Base-by-base conservation (phyloP, 2,329 filamentous ascomycete species). In the Pseudogymnoascus sp. region DNA sequence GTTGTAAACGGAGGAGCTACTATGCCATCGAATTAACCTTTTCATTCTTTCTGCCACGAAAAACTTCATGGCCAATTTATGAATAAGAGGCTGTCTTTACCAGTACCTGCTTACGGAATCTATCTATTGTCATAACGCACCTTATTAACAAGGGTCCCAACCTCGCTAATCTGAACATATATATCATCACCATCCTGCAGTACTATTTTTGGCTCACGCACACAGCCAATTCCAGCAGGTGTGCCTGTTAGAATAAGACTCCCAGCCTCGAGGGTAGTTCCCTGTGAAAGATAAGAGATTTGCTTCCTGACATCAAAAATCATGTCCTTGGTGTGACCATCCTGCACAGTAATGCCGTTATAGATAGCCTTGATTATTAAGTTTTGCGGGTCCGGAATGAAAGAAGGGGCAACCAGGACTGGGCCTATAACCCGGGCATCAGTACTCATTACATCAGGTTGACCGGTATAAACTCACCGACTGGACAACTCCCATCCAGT, bases 281-380 rank as follows among this genome's bases (percentile, higher is more conserved):
- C 77, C 0, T 69, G 66, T 0, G 71, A 74, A 0, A 78, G 62
- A 28, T 74, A 73, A 4, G 7, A 13, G 15, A 83, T 74, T 3
- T 78, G 74, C 65, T 77, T 73, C 1, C 75, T 76, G 8, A 81
- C 76, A 47, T 75, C 75, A 68, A 82, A 83, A 65, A 75, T 75
- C 67, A 78, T 66, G 71, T 83, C 79, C 69, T 77, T 76, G 4
- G 79, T 82, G 0, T 75, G 78, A 17, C 75, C 77, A 61, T 74
- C 76, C 72, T 84, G 82, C 68, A 79, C 69, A 28, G 75, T 73
- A 8, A 68, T 69, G 19, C 74, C 76, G 36, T 76, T 78, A 70
- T 74, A 77, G 36, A 71, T 75, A 6, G 74, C 50, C 60, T 28
- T 23, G 17, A 61, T 61, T 15, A 17, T 26, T 9, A 61, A 38